Percentiles rank a stretch among this genome's conserved stretches.
phyloP scores from a whole-genome alignment of 2,329 filamentous ascomycete species.

The Trichoderma gracile region DNA sequence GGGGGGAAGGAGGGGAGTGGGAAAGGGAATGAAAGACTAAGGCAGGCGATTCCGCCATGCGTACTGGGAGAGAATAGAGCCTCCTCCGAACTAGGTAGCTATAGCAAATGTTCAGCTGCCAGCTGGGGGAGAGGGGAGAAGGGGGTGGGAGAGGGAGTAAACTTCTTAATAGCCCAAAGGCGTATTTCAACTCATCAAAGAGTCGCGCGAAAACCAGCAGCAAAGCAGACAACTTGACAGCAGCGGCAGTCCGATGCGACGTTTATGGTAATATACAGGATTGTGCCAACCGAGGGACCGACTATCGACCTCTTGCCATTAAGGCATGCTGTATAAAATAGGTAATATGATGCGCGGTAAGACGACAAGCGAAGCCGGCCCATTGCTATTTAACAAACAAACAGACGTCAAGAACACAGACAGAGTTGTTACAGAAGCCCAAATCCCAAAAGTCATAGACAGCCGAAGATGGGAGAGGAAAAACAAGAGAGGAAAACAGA shows the following conservation, averaged over 20 bases:
- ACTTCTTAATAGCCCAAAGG: constrained; percentile 39
- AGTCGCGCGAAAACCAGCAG: constrained; percentile 38
- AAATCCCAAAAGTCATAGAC: constrained; percentile 32
- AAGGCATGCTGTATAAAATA: constrained; percentile 34
- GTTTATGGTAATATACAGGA: constrained; percentile 59
- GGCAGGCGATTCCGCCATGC: background rate
- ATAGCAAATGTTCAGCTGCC: constrained; percentile 30
- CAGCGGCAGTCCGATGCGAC: constrained; percentile 48
- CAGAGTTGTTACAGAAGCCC: constrained; percentile 31
- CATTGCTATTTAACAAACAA: constrained; percentile 35
- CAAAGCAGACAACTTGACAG: constrained; percentile 39
- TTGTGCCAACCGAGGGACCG: constrained; percentile 42
- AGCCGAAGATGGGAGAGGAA: constrained; percentile 32
- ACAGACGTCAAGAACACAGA: constrained; percentile 27
- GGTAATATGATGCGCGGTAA: constrained; percentile 29
- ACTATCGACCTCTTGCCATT: constrained; percentile 41
- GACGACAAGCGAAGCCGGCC: constrained; percentile 32
- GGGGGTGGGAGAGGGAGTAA: constrained; percentile 30
- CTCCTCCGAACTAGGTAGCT: constrained; percentile 9
- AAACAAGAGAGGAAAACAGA: constrained; percentile 32
- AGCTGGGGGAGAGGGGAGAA: constrained; percentile 7
- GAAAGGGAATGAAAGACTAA: background rate
- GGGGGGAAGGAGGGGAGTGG: background rate
- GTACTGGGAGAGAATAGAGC: background rate
- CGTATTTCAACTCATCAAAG: constrained; percentile 42